Evolutionary conservation across 1,139 yeast species (phyloP), one percentile per base, ranked within the genome.

Genomic region (Candida sanyaensis): DNA sequence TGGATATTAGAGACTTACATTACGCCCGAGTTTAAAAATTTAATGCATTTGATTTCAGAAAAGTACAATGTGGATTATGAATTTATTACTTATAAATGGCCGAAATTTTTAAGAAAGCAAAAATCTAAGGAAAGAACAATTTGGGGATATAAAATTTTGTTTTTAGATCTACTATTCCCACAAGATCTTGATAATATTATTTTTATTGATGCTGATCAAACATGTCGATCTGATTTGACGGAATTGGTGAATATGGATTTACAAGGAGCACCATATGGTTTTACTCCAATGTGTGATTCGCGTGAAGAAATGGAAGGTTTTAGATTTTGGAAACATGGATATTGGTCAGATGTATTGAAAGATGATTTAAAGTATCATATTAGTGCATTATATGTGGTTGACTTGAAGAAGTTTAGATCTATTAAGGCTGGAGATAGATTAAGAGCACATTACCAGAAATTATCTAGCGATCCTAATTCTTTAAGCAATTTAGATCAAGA

Each of bases 321-420:
- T 63, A 72, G 96, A 48, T 93, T 93, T 68, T 93, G 99, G 99
- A 86, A 90, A 59, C 81, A 82, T 53, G 98, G 98, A 0, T 93
- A 90, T 64, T 93, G 99, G 99, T 69, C 81, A 48, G 75, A 75
- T 4, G 78, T 80, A 28, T 69, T 92, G 39, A 77, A 79, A 32
- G 83, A 80, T 32, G 78, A 80, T 28, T 67, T 72, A 37, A 78
- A 78, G 52, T 93, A 93, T 61, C 97, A 90, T 63, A 88, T 90
- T 53, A 85, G 96, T 64, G 96, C 96, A 0, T 73, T 89, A 33
- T 91, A 83, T 60, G 89, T 91, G 10, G 86, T 92, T 47, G 96
- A 93, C 62, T 75, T 93, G 62, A 68, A 71, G 11, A 71, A 71
- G 49, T 86, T 91, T 64, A 77, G 96, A 55, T 68, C 73, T 21